Conservation (phyloP, 2,329 filamentous ascomycete genomes). For the Elsinoe necatrix region DNA sequence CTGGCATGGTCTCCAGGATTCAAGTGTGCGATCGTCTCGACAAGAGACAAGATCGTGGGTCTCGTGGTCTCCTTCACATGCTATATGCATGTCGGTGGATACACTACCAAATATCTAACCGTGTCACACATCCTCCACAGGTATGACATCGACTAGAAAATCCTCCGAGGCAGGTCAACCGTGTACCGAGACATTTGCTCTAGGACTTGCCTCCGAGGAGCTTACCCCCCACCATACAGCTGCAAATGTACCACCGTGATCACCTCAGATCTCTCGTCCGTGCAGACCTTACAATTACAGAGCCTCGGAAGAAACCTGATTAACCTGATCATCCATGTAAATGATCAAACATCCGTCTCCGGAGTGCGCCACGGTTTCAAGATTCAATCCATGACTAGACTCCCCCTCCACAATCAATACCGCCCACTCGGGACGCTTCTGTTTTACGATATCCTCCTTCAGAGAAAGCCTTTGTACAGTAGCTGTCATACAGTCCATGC, state of each 20-base stretch:
- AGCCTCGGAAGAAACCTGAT: constrained; percentile 10
- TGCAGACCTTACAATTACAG: constrained; percentile 4
- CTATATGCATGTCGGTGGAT: constrained; percentile 2
- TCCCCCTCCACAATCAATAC: background rate
- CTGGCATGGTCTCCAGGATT: background rate
- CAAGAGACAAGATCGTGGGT: background rate
- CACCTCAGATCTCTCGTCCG: constrained; percentile 9
- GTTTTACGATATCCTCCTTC: background rate
- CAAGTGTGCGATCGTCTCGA: background rate
- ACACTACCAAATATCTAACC: background rate
- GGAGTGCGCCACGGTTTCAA: constrained; percentile 13
- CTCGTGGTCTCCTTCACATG: background rate
- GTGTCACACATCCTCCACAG: constrained; percentile 5
- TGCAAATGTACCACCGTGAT: background rate
- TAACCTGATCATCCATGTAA: background rate
- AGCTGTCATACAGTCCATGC: background rate
- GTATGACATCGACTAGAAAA: background rate
- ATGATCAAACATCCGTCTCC: constrained; percentile 6
- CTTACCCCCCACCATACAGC: background rate
- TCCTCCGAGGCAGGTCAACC: constrained; percentile 4
- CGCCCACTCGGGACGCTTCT: background rate
- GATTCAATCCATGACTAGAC: constrained; percentile 7
- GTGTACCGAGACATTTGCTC: constrained; percentile 8
- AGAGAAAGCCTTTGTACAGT: background rate
- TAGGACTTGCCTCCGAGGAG: background rate